Evolutionary conservation across 176 grass and related monocot genomes (phyloP), one percentile per base, ranked within the genome.

Genomic region (Ananas comosus): DNA sequence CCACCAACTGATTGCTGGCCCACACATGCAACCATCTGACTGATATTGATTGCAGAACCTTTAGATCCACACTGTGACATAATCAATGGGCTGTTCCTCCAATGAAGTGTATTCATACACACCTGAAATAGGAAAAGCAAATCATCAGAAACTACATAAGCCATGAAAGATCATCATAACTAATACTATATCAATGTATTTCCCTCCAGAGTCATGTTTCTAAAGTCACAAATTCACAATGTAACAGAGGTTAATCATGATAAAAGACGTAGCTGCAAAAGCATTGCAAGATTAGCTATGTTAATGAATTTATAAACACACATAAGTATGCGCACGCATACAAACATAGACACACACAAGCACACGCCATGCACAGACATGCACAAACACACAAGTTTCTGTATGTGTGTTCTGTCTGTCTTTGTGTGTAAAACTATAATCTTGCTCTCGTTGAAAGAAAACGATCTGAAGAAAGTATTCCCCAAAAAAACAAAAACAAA

Each of bases 41-140:
- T 92, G 24, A 96, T 96, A 76, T 96, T 96, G 75, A 91, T 91
- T 70, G 83, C 79, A 84, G 92, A 96, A 92, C 92, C 92, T 80
- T 96, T 96, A 64, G 92, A 91, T 73, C 92, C 92, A 85, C 92
- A 96, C 42, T 96, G 88, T 64, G 92, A 91, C 92, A 96, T 96
- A 63, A 96, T 96, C 77, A 96, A 71, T 64, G 92, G 92, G 61
- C 92, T 96, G 81, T 92, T 96, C 75, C 92, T 80, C 92, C 92
- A 96, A 71, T 89, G 86, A 54, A 96, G 88, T 56, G 85, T 82
- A 73, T 68, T 59, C 88, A 87, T 89, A 73, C 92, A 96, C 49
- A 89, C 73, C 92, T 96, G 79, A 72, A 73, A 81, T 42, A 73
- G 69, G 50, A 80, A 67, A 56, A 58, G 47, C 70, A 33, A 51